Evolutionary conservation across 108 stramenopile genomes (phyloP), one percentile per base, ranked within the genome.

Genomic region (Cyclotella cryptica): DNA sequence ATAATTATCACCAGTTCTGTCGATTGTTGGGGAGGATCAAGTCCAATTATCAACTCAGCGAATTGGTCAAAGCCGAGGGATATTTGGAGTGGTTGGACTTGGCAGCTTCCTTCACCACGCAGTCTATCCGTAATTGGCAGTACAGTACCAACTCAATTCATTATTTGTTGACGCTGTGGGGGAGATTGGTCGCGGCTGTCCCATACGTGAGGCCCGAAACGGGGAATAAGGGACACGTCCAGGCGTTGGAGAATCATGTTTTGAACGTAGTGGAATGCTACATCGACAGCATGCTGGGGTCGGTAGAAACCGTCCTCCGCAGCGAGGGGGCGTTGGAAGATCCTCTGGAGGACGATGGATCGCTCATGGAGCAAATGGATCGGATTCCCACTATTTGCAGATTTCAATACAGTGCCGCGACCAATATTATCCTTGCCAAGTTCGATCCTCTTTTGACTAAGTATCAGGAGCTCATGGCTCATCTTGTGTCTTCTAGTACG

Each of bases 1-100:
- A 98, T 46, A 98, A 98, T 68, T 99, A 98, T 81, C 98, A 98
- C 87, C 90, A 98, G 72, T 99, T 99, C 72, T 99, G 98, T 85
- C 90, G 98, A 41, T 82, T 98, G 55, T 87, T 98, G 46, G 98
- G 98, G 12, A 86, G 98, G 44, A 84, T 99, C 52, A 99, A 99
- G 90, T 93, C 97, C 21, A 98, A 97, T 83, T 99, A 97, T 75
- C 98, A 99, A 75, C 89, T 99, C 19, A 90, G 88, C 66, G 98
- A 98, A 79, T 82, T 98, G 24, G 96, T 99, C 42, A 96, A 97
- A 69, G 80, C 93, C 35, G 93, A 93, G 19, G 96, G 96, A 12
- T 99, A 97, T 80, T 64, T 93, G 75, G 97, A 98, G 81, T 99
- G 96, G 97, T 76, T 98, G 19, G 93, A 95, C 30, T 89, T 97